A percentile compares a stretch with the other conserved stretches of the same genome.
Conservation (phyloP, 1,139 yeast species). For the Lodderomyces parapsilosis region DNA sequence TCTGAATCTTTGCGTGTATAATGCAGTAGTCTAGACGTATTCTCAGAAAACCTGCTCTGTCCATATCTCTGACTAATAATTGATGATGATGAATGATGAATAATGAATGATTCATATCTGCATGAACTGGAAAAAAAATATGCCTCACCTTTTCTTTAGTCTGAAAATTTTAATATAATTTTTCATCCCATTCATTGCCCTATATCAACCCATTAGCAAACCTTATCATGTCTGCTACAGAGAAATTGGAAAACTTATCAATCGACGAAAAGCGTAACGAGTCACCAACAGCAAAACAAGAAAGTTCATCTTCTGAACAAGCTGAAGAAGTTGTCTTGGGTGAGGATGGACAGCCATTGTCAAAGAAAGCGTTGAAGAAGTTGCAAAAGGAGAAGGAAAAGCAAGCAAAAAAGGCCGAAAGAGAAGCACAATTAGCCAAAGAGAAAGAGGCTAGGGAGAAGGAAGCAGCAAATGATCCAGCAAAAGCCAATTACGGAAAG, state of each 20-base stretch:
- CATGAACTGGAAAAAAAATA: slow-evolving; percentile 4
- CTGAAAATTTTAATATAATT: slow-evolving; percentile 1
- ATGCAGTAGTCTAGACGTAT: no score
- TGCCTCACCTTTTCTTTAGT: slow-evolving; percentile 4
- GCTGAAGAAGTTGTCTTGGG: slow-evolving; percentile 46
- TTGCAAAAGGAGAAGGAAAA: slow-evolving; percentile 91
- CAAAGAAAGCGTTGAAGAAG: slow-evolving; percentile 94
- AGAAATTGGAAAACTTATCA: slow-evolving; percentile 16
- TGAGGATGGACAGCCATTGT: slow-evolving; percentile 90
- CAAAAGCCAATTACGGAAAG: slow-evolving; percentile 86
- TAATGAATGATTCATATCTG: no score
- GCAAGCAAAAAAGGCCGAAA: slow-evolving; percentile 89
- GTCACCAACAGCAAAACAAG: slow-evolving; percentile 14
- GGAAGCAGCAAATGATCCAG: slow-evolving; percentile 69
- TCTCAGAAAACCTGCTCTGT: no score
- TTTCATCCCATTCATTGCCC: neutral
- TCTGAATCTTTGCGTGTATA: neutral
- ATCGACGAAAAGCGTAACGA: slow-evolving; percentile 13
- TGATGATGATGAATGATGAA: no score
- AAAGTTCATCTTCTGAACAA: slow-evolving; percentile 15
- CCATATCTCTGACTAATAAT: no score
- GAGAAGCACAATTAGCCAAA: slow-evolving; percentile 83
- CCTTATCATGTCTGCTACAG: slow-evolving; percentile 12
- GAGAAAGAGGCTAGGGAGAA: slow-evolving; percentile 85
- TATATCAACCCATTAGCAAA: neutral